Conservation (phyloP, 106 monocot genomes). For the Amphibolis antarctica region DNA sequence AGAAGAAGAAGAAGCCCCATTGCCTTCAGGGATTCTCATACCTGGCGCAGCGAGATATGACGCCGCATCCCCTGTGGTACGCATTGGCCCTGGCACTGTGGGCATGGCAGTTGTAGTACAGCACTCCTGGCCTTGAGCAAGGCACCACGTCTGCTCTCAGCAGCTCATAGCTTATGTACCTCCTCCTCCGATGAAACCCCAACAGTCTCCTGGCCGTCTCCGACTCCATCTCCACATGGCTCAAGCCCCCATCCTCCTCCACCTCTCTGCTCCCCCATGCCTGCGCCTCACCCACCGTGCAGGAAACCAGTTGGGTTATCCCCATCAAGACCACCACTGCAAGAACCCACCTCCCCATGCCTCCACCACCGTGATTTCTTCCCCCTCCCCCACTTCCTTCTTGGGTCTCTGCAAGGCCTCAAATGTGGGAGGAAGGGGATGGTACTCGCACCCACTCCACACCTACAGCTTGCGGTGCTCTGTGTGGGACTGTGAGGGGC, state of each 20-base stretch:
- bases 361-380: too few species aligned
- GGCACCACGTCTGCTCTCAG: conserved; percentile 58
- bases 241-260: neutral
- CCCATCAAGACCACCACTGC: neutral
- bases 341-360: neutral
- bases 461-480: too few species aligned
- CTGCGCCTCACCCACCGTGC: too few species aligned
- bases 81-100: conserved; percentile 33
- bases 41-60: conserved; percentile 37
- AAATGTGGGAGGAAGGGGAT: too few species aligned
- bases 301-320: too few species aligned
- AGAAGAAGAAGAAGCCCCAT: too few species aligned
- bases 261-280: too few species aligned
- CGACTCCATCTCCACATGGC: conserved; percentile 20
- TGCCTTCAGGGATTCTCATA: conserved; percentile 7
- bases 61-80: conserved; percentile 53
- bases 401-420: too few species aligned
- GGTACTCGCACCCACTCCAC: too few species aligned
- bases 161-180: conserved; percentile 63
- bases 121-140: conserved; percentile 37
- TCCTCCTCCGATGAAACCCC: conserved; percentile 7
- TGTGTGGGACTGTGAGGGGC: too few species aligned
- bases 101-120: conserved; percentile 63
- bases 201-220: conserved; percentile 23
- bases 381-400: too few species aligned